Conservation (phyloP, 129 eudicot genomes). For the Chrysanthemum lavandulifolium region DNA sequence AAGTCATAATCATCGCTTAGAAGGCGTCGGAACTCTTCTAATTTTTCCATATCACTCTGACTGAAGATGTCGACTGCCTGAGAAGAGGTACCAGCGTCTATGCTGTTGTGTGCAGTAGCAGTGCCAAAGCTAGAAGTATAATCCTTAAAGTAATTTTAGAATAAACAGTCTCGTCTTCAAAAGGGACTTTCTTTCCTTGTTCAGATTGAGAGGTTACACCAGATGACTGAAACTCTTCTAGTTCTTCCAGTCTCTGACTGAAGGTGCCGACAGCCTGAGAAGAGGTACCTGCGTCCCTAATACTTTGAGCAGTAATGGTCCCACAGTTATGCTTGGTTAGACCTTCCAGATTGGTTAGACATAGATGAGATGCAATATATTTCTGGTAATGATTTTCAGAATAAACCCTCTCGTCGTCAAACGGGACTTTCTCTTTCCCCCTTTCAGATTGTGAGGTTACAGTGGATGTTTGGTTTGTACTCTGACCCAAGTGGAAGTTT, state of each 20-base stretch:
- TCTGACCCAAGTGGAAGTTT: background rate
- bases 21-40: background rate
- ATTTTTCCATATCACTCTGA: background rate
- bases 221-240: too few species aligned
- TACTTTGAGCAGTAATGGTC: background rate
- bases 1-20: background rate
- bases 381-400: slow-evolving; percentile 1
- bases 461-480: background rate
- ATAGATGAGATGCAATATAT: slow-evolving; percentile 1
- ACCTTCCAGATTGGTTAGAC: slow-evolving; percentile 1
- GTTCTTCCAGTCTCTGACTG: too few species aligned
- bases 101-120: background rate
- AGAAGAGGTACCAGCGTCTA: slow-evolving; percentile 24
- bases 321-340: slow-evolving; percentile 12
- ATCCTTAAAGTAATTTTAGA: too few species aligned
- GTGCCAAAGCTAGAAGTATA: background rate
- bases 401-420: slow-evolving; percentile 22
- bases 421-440: slow-evolving; percentile 17
- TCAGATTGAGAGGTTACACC: slow-evolving; percentile 1
- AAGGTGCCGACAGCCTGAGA: too few species aligned
- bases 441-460: slow-evolving; percentile 25
- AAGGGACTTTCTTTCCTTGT: slow-evolving; percentile 7
- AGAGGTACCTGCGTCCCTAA: too few species aligned
- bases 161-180: slow-evolving; percentile 21
- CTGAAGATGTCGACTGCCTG: background rate